Conservation (phyloP, 768 basidiomycete genomes). For the Russula abietina region DNA sequence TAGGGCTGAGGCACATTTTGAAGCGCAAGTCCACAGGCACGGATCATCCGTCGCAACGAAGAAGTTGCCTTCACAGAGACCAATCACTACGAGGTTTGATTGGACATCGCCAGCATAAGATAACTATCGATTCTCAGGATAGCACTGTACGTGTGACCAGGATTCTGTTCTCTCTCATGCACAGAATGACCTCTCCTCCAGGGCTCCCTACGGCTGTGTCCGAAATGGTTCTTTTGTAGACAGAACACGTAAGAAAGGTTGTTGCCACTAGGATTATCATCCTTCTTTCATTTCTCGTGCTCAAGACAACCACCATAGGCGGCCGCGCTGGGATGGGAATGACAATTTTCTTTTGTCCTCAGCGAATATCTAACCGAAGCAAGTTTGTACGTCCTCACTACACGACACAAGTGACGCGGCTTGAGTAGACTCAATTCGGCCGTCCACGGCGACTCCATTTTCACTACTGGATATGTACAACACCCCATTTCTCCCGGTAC, state of each 20-base stretch:
- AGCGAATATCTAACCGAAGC: background rate
- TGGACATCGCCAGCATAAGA: background rate
- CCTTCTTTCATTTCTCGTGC: too few relatives aligned
- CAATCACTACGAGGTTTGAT: background rate
- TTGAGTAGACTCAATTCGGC: background rate
- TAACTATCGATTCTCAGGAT: background rate
- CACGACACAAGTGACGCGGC: background rate
- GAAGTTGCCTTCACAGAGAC: background rate
- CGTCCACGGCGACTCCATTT: background rate
- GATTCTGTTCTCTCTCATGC: background rate
- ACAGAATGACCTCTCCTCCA: background rate
- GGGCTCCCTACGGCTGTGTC: background rate
- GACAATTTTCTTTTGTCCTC: background rate
- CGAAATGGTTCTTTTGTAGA: background rate
- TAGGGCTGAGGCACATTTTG: background rate
- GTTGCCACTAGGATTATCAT: background rate
- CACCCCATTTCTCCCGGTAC: background rate
- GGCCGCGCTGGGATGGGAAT: background rate
- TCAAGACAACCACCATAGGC: background rate
- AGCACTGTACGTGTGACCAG: background rate
- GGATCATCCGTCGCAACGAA: background rate
- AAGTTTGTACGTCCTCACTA: background rate
- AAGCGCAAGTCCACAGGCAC: conserved; percentile 11
- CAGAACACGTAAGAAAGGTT: background rate
- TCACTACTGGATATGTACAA: background rate